These are phyloP conservation scores for Hypoxylon subgilvum DNA, from an alignment of 495 filamentous ascomycete genomes.

Conservation along the genomic window DNA sequence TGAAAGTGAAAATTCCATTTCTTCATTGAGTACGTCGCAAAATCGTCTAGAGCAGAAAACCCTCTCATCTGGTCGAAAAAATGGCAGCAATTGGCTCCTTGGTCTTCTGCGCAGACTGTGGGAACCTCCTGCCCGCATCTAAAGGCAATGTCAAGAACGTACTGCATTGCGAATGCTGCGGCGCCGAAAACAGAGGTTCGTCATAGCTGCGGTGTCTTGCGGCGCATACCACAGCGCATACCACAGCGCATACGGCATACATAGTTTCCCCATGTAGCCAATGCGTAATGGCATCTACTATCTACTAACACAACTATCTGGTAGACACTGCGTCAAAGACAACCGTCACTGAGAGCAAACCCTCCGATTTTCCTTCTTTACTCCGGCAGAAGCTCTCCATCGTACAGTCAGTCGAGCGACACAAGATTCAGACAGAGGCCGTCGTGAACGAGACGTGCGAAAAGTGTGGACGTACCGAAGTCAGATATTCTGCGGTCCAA, in stretches of 20 bases:
- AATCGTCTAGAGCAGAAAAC: not conserved
- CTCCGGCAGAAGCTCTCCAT: conserved; percentile 84
- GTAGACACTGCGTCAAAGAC: conserved; percentile 81
- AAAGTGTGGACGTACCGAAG: conserved; percentile 80
- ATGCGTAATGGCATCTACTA: too few relatives aligned
- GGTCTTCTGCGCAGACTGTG: conserved; percentile 93
- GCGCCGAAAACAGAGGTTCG: conserved; percentile 78
- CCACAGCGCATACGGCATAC: too few relatives aligned
- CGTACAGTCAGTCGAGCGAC: conserved; percentile 79
- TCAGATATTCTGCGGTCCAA: conserved; percentile 85
- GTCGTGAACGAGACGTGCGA: conserved; percentile 73
- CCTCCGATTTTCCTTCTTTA: conserved; percentile 83
- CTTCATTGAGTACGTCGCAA: not conserved
- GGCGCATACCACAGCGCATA: too few relatives aligned
- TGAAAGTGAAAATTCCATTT: too few relatives aligned
- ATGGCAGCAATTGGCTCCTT: conserved; percentile 91
- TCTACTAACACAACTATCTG: conserved; percentile 14
- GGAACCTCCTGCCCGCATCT: conserved; percentile 83
- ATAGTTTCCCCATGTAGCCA: too few relatives aligned
- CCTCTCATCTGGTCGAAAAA: conserved; percentile 19
- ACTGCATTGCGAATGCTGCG: conserved; percentile 83
- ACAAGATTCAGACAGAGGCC: conserved; percentile 77
- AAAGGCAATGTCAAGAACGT: conserved; percentile 75
- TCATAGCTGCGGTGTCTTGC: not conserved
- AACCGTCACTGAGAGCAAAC: conserved; percentile 81